A percentile compares a stretch with the other conserved stretches of the same genome.
Evolutionary conservation across 352 stramenopile species (phyloP).

Genomic region (Pythium utonaiense): DNA sequence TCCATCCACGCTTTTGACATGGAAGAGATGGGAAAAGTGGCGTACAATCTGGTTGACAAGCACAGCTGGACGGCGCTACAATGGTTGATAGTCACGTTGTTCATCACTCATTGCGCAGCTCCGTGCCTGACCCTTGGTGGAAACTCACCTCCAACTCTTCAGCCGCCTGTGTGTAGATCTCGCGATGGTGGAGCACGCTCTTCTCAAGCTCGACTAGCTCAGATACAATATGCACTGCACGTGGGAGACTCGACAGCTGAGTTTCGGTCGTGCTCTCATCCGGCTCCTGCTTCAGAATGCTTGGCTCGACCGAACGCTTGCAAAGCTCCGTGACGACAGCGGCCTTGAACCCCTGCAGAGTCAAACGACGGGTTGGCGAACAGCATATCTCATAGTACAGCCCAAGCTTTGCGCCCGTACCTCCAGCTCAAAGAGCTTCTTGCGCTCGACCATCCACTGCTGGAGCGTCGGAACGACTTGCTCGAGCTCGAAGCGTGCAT

Average conservation of each 20-base stretch:
- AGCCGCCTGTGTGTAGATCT: conserved; percentile 81
- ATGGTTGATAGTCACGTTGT: too few relatives aligned
- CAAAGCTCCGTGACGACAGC: conserved; percentile 55
- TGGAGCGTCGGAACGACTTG: conserved; percentile 69
- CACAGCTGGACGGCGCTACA: conserved; percentile 66
- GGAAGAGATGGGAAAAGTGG: conserved; percentile 87
- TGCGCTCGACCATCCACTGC: conserved; percentile 56
- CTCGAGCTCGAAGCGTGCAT: conserved; percentile 54
- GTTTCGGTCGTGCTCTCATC: conserved; percentile 9
- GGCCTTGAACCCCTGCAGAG: conserved; percentile 46
- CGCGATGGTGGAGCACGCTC: conserved; percentile 67
- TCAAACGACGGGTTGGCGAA: too few relatives aligned
- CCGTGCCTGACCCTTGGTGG: too few relatives aligned
- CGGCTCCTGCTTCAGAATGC: conserved; percentile 26
- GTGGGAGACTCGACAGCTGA: conserved; percentile 41
- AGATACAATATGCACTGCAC: conserved; percentile 62
- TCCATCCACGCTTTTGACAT: conserved; percentile 80
- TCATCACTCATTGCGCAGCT: too few relatives aligned
- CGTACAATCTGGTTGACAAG: conserved; percentile 85
- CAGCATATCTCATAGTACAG: too few relatives aligned
- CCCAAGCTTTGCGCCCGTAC: too few relatives aligned
- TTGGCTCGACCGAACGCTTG: conserved; percentile 52
- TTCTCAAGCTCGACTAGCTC: conserved; percentile 86
- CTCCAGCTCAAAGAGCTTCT: conserved; percentile 59
- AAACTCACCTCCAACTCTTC: conserved; percentile 64